Evolutionary conservation across 108 stramenopile genomes (phyloP), one percentile per base, ranked within the genome.

Genomic region (Skeletonema marinoi): DNA sequence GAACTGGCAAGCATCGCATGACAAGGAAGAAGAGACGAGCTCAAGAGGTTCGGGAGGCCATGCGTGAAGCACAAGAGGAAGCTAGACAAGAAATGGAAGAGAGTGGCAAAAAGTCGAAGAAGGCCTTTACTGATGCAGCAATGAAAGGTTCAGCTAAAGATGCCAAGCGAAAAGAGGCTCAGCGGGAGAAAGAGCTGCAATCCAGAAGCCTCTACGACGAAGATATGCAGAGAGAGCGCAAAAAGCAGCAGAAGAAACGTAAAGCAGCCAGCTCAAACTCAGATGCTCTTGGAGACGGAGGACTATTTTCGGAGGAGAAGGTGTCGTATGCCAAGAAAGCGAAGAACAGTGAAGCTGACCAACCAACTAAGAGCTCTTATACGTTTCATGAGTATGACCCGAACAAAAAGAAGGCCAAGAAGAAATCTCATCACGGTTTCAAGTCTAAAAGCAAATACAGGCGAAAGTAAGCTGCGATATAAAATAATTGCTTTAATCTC

Each of bases 11-110:
- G 16, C 93, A 96, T 83, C 84, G 92, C 12, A 93, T 96, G 92
- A 92, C 96, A 2, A 58, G 96, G 68, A 96, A 96, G 81, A 94
- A 96, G 68, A 86, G 93, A 39, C 87, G 93, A 16, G 89, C 88
- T 1, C 85, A 91, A 59, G 91, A 94, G 77, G 90, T 90, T 21
- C 83, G 74, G 46, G 78, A 74, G 41, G 66, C 74, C 33, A 58
- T 78, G 35, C 67, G 39, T 12, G 73, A 76, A 58, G 75, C 71
- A 35, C 83, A 85, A 67, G 81, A 85, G 33, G 87, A 87, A 64
- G 71, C 65, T 16, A 63, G 81, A 13, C 48, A 58, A 51, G 81
- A 85, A 78, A 54, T 29, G 17, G 81, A 73, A 73, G 87, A 88
- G 66, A 67, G 44, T 39, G 87, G 80, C 30, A 66, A 71, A 41